Conservation (phyloP, 2,329 filamentous ascomycete species). For the Fusarium armeniacum region DNA sequence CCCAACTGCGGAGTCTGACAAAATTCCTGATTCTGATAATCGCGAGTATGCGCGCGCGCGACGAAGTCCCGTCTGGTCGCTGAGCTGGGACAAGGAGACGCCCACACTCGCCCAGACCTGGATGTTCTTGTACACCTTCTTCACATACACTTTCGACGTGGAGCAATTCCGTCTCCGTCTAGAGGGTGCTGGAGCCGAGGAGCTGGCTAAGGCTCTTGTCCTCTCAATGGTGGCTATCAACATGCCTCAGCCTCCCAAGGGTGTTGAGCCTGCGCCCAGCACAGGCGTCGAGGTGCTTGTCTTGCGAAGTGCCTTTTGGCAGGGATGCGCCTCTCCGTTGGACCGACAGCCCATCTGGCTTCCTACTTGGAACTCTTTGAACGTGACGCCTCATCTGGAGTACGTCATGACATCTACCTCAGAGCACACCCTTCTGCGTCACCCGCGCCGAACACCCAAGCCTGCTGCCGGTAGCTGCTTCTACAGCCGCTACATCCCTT, state of each 20-base stretch:
- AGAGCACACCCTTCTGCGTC: constrained; percentile 61
- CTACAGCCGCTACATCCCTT: constrained; percentile 82
- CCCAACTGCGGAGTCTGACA: constrained; percentile 42
- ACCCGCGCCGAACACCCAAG: constrained; percentile 77
- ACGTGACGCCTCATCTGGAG: constrained; percentile 56
- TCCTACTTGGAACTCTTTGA: constrained; percentile 57
- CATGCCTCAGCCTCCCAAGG: constrained; percentile 56
- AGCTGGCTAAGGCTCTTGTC: constrained; percentile 53
- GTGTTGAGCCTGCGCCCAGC: constrained; percentile 51
- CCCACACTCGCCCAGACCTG: constrained; percentile 64
- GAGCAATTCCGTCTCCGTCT: constrained; percentile 47
- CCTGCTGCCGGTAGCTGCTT: constrained; percentile 74
- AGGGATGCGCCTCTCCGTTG: constrained; percentile 74
- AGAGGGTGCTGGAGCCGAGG: constrained; percentile 34
- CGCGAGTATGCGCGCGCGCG: constrained; percentile 66
- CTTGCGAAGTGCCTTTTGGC: constrained; percentile 72
- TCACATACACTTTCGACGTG: constrained; percentile 50
- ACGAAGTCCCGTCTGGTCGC: constrained; percentile 60
- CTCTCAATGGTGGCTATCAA: constrained; percentile 57
- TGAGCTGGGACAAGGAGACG: constrained; percentile 57
- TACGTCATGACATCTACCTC: constrained; percentile 52
- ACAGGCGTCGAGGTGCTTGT: constrained; percentile 56
- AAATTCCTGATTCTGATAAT: constrained; percentile 48
- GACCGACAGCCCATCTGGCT: constrained; percentile 73
- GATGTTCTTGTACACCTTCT: constrained; percentile 64